Evolutionary conservation across 352 stramenopile genomes (phyloP), one percentile per base, ranked within the genome.

Genomic region (Halophytophthora batemanensis): DNA sequence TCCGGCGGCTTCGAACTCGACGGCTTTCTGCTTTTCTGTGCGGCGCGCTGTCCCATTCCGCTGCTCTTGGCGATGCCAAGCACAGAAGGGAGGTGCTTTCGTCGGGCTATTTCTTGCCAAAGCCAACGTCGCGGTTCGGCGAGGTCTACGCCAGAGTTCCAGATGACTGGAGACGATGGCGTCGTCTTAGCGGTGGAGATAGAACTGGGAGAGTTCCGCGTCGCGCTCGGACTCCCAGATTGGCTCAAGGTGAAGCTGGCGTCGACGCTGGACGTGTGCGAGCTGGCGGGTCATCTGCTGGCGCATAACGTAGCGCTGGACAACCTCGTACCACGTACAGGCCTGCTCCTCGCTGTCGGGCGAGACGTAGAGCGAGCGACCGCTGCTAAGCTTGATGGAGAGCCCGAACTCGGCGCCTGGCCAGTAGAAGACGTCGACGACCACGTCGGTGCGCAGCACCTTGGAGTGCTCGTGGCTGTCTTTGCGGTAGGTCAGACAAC

Each of bases 401-500:
- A 88, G 66, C 0, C 74, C 75, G 36, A 81, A 78, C 51, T 76
- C 53, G n/a, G 61, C 66, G 36, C 75, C 71, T 2, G 56, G 39
- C 60, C 62, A 80, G 51, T 73, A 88, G 42, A 73, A 66, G 19
- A 82, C 71, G 48, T 86, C 64, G 3, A 72, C 38, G 25, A 88
- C 64, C 21, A 71, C 52, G 45, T 88, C 75, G 19, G 55, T 71
- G 25, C 66, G 57, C 8, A 85, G 58, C 12, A 83, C 59, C 41
- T 70, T 82, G 43, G 75, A 62, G 38, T 50, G 63, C 31, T 83
- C 71, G 48, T 69, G 70, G 36, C 64, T 65, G 51, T 88, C 65
- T 63, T 85, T 86, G 48, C 75, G 73, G 61, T 86, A 88, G 22
- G 61, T 71, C 19, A 88, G 40, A 44, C 55, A 74, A 35, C 77